phyloP scores from a whole-genome alignment of 1,284 basidiomycete species.

The Austroboletus niveus region DNA sequence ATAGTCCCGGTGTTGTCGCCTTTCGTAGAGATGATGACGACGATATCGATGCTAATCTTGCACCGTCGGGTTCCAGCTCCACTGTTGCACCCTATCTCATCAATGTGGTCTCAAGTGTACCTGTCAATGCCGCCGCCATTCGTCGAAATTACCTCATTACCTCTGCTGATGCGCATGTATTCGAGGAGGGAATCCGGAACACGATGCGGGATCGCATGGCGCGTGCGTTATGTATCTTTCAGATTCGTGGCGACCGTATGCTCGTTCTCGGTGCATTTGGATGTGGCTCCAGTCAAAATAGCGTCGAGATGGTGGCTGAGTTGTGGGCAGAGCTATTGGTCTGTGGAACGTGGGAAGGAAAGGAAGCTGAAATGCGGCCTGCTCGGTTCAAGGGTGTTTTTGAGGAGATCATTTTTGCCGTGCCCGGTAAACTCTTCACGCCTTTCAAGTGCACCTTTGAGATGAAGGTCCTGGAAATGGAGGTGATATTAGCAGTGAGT shows the following conservation, averaged over 20 bases:
- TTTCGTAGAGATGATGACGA: conserved; percentile 45
- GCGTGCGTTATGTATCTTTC: conserved; percentile 45
- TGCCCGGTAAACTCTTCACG: conserved; percentile 38
- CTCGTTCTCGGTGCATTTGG: conserved; percentile 51
- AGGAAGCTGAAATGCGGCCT: conserved; percentile 8
- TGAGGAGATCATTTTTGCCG: conserved; percentile 45
- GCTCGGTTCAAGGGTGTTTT: conserved; percentile 43
- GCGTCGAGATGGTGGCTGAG: conserved; percentile 39
- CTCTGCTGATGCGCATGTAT: conserved; percentile 35
- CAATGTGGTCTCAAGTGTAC: conserved; percentile 45
- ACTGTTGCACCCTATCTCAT: conserved; percentile 42
- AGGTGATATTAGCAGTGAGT: conserved; percentile 33
- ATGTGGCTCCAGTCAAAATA: conserved; percentile 43
- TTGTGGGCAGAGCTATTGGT: conserved; percentile 49
- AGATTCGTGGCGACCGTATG: conserved; percentile 41
- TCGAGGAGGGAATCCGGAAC: conserved; percentile 40
- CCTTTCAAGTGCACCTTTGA: conserved; percentile 44
- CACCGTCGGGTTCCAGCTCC: conserved; percentile 8
- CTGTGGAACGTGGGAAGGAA: conserved; percentile 34
- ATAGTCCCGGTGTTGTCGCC: conserved; percentile 47
- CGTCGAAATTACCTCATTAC: conserved; percentile 39
- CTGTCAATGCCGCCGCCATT: conserved; percentile 44
- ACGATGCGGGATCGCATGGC: conserved; percentile 37
- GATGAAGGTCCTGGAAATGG: conserved; percentile 41
- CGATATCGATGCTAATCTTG: conserved; percentile 9